A percentile compares a stretch with the other conserved stretches of the same genome.
Evolutionary conservation across 768 basidiomycete species (phyloP).

Genomic region (Pleurotus djamor): DNA sequence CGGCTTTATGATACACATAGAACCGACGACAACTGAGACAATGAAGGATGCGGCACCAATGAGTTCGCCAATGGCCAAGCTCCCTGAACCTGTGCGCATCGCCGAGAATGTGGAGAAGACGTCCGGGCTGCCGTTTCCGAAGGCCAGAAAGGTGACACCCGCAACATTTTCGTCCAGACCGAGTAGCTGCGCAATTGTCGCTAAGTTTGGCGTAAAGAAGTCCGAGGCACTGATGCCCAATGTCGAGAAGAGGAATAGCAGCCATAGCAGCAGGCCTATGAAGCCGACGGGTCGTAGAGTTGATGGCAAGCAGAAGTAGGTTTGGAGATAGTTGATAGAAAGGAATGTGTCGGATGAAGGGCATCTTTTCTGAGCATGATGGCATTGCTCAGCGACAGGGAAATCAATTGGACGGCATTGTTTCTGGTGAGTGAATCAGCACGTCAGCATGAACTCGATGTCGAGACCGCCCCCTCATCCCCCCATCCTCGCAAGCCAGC

Average conservation of each 20-base stretch:
- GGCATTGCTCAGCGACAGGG: slow-evolving; percentile 57
- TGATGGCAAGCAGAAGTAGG: slow-evolving; percentile 67
- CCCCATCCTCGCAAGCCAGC: not conserved
- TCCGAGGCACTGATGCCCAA: slow-evolving; percentile 95
- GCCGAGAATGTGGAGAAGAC: slow-evolving; percentile 96
- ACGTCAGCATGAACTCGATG: slow-evolving; percentile 9
- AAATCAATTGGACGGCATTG: slow-evolving; percentile 69
- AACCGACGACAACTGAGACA: slow-evolving; percentile 92
- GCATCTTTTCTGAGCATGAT: slow-evolving; percentile 60
- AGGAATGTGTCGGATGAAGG: slow-evolving; percentile 61
- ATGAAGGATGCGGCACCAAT: slow-evolving; percentile 96
- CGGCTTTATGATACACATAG: slow-evolving; percentile 97
- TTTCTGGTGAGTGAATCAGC: not conserved
- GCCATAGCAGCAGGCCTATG: slow-evolving; percentile 68
- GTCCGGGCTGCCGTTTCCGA: slow-evolving; percentile 97
- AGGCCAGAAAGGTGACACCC: slow-evolving; percentile 95
- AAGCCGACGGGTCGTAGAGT: slow-evolving; percentile 61
- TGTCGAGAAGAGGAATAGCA: slow-evolving; percentile 91
- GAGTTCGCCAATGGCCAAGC: slow-evolving; percentile 92
- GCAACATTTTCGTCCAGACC: slow-evolving; percentile 92
- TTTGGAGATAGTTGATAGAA: slow-evolving; percentile 62
- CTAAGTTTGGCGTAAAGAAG: slow-evolving; percentile 96
- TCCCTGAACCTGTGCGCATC: slow-evolving; percentile 81
- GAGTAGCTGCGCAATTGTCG: slow-evolving; percentile 81
- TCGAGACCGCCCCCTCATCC: slow-evolving; percentile 21